Percentiles rank a stretch among this genome's conserved stretches.
Conservation (phyloP, 805 yeast species). For the Saccharomycodes ludwigii region DNA sequence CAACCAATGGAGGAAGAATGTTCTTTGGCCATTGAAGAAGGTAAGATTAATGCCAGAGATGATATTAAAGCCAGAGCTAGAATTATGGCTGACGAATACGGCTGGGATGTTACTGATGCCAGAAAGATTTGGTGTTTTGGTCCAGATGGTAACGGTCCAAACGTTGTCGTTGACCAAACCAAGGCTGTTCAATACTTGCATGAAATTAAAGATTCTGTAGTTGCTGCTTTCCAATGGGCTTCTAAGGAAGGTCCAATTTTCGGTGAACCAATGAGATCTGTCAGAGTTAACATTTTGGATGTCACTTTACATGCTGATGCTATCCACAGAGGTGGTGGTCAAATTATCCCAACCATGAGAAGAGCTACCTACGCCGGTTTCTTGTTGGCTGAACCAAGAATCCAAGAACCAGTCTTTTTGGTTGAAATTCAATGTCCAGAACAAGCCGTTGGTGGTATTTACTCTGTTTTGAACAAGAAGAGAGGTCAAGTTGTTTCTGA, state of each 20-base stretch:
- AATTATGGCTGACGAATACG: conserved; percentile 96
- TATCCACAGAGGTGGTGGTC: conserved; percentile 99
- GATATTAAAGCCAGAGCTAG: conserved; percentile 99
- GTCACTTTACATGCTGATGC: conserved; percentile 99
- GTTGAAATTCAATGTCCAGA: conserved; percentile 99
- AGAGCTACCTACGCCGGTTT: conserved; percentile 98
- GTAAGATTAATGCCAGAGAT: conserved; percentile 88
- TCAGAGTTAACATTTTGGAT: conserved; percentile 96
- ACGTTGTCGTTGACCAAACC: conserved; percentile 97
- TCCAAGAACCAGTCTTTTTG: conserved; percentile 98
- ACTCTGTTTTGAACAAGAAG: conserved; percentile 97
- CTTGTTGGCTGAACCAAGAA: conserved; percentile 96
- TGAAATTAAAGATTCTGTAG: conserved; percentile 99
- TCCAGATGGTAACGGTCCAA: conserved; percentile 99
- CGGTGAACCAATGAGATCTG: conserved; percentile 93
- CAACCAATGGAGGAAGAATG: conserved; percentile 93
- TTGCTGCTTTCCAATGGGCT: conserved; percentile 99
- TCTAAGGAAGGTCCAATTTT: conserved; percentile 98
- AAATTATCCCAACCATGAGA: conserved; percentile 99
- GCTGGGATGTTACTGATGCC: conserved; percentile 99
- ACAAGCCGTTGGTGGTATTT: conserved; percentile 99
- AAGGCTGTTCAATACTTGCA: conserved; percentile 98
- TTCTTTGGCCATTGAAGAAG: conserved; percentile 81
- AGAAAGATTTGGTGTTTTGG: conserved; percentile 99
- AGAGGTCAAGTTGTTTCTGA: conserved; percentile 99